Base-by-base conservation (phyloP, 208 protist species). In the Wallacemonas rigidus region DNA sequence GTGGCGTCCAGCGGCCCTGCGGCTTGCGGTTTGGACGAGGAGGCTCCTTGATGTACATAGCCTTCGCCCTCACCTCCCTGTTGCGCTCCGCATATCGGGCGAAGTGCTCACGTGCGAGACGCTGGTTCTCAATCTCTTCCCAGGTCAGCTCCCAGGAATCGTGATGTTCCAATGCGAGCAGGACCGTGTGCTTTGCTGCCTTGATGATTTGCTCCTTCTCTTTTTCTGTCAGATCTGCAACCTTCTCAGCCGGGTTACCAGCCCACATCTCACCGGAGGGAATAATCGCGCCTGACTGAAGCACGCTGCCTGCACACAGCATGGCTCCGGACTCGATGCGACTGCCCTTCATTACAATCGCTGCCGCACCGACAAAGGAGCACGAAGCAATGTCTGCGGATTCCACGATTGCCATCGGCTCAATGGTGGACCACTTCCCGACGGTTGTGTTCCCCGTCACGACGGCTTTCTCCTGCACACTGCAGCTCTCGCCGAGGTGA, bases 241-340 rank as follows among this genome's bases (percentile, higher is more conserved):
- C 73, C 62, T 97, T 95, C 68, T 97, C 83, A 7, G 93, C 92
- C 35, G 95, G 95, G 72, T 95, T 95, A 6, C 95, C 95, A 5
- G 91, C 81, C 92, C 95, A 98, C 81, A 98, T 90, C 81, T 97
- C 92, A 26, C 95, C 95, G 45, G 90, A 94, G 35, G 95, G 95
- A 64, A 98, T 93, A 50, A 92, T 77, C 2, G 88, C 88, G 57
- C 88, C 90, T 7, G 88, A 76, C 73, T 95, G 89, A 44, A 98
- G 79, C 38, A 98, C 92, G 55, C 91, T 92, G 4, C 87, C 90
- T 12, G 93, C 87, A 55, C 90, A 93, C 40, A 98, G 69, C 88
- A 97, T 96, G 5, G 93, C 72, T 12, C 88, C 86, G 2, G 90
- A 95, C 73, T 97, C 93, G 43, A 98, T 90, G 36, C 78, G 84